Percentiles rank a stretch among this genome's conserved stretches.
Conservation (phyloP, 345 rosid genomes). For the Schrenkiella parvula region DNA sequence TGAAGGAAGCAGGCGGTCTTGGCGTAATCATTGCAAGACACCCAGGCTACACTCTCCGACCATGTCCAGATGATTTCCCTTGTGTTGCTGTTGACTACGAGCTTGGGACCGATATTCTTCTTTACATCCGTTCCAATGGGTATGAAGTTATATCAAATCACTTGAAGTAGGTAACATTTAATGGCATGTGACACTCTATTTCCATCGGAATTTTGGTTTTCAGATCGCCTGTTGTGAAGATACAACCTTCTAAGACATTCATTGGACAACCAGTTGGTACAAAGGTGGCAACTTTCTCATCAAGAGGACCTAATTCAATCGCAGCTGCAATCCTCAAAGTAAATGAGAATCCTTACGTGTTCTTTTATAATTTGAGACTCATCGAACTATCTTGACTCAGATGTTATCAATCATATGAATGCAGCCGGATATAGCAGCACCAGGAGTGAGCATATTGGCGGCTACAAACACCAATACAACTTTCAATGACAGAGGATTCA, state of each 20-base stretch:
- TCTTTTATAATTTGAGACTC: not conserved
- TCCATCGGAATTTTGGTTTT: too few species aligned
- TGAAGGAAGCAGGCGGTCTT: constrained; percentile 40
- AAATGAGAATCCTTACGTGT: not conserved
- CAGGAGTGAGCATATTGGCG: constrained; percentile 42
- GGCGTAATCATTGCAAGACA: constrained; percentile 36
- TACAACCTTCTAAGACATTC: constrained; percentile 13
- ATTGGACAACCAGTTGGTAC: constrained; percentile 26
- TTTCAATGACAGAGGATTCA: constrained; percentile 26
- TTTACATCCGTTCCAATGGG: constrained; percentile 38
- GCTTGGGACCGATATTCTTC: constrained; percentile 34
- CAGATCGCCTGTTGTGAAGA: constrained; percentile 25
- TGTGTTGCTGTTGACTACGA: constrained; percentile 38
- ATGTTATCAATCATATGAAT: not conserved
- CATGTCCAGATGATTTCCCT: constrained; percentile 37
- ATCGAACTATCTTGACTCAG: not conserved
- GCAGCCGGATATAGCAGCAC: constrained; percentile 49
- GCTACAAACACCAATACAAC: constrained; percentile 24
- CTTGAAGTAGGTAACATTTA: too few species aligned
- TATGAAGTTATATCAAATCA: too few species aligned
- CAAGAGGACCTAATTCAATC: constrained; percentile 24
- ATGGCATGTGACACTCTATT: too few species aligned
- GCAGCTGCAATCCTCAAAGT: constrained; percentile 27
- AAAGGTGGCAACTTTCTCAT: constrained; percentile 25
- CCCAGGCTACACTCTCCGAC: constrained; percentile 14